Evolutionary conservation across 2,329 filamentous ascomycete genomes (phyloP), one percentile per base, ranked within the genome.

Genomic region (Sclerotinia nivalis): DNA sequence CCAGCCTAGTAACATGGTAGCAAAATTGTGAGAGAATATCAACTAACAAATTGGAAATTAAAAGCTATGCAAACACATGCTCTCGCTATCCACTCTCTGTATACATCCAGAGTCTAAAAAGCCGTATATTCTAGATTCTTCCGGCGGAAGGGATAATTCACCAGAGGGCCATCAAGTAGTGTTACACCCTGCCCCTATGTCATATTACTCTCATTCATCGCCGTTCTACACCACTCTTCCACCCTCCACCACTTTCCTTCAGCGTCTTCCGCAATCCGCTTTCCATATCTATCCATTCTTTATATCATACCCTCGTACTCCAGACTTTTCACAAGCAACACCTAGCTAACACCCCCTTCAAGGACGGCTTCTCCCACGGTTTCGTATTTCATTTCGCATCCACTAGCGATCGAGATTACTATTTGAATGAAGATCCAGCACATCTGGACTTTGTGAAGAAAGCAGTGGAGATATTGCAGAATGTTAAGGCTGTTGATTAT

Each of bases 311-410:
- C n/a, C 3, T 31, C 37, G 20, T 22, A n/a, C 25, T 28, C 20
- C 50, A 12, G 31, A 7, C 20, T 12, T 9, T 3, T 9, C 22
- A 28, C 10, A 7, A 45, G 20, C 8, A 31, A 18, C 45, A 25
- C 25, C 9, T 4, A 37, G 40, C 66, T 68, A 68, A 68, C 22
- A 47, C 25, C 4, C 54, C 18, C 12, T 34, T 10, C n/a, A 54
- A 87, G 89, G 83, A 84, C 62, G 89, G 86, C 0, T 86, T 90
- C 65, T 89, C 89, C 0, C 91, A 93, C 76, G 88, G 83, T 0
- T 93, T 93, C 72, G 84, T 93, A 2, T 84, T 85, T 31, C 86
- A 91, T 74, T 93, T 93, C 70, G 83, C 85, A 13, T 89, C 78
- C 31, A 81, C 82, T 25, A 84, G 87, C 72, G 90, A 93, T 76